Percentiles rank a stretch among this genome's conserved stretches.
phyloP scores from a whole-genome alignment of 164 flowering plant genomes.

The Berberis thunbergii region DNA sequence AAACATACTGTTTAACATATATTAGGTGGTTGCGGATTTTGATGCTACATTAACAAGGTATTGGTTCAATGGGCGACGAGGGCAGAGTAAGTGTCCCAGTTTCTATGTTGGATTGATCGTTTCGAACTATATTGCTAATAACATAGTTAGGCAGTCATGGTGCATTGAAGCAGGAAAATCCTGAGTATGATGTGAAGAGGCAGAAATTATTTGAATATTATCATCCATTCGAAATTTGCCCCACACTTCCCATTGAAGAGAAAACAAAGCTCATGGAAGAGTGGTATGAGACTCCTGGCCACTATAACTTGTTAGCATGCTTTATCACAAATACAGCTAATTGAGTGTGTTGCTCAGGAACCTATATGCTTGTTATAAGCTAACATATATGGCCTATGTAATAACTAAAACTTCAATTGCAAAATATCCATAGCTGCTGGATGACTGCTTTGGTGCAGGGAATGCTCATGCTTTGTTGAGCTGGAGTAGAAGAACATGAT shows the following conservation, averaged over 20 bases:
- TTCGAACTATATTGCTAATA: constrained; percentile 5
- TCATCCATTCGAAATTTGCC: constrained; percentile 81
- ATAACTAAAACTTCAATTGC: background rate
- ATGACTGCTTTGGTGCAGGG: too few relatives aligned
- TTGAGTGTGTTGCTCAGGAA: too few relatives aligned
- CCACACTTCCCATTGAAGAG: constrained; percentile 68
- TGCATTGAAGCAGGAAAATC: constrained; percentile 74
- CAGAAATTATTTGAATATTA: constrained; percentile 57
- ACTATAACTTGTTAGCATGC: background rate
- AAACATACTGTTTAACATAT: background rate
- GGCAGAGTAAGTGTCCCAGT: constrained; percentile 55
- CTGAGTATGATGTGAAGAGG: constrained; percentile 78
- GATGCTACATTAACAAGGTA: constrained; percentile 83
- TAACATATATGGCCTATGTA: too few relatives aligned
- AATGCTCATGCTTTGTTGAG: background rate
- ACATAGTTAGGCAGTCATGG: constrained; percentile 68
- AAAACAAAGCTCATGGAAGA: constrained; percentile 96
- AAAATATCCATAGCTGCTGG: background rate
- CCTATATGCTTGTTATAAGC: too few relatives aligned
- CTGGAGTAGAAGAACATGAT: constrained; percentile 1
- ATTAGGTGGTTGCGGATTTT: constrained; percentile 88
- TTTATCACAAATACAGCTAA: too few relatives aligned
- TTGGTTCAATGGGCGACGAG: constrained; percentile 68
- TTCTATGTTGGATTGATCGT: background rate
- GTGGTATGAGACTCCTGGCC: constrained; percentile 42